Percentiles rank a stretch among this genome's conserved stretches.
These are phyloP conservation scores for Aspergillus quadricinctus DNA, from an alignment of 2,329 filamentous ascomycete genomes.

Conservation along the genomic window DNA sequence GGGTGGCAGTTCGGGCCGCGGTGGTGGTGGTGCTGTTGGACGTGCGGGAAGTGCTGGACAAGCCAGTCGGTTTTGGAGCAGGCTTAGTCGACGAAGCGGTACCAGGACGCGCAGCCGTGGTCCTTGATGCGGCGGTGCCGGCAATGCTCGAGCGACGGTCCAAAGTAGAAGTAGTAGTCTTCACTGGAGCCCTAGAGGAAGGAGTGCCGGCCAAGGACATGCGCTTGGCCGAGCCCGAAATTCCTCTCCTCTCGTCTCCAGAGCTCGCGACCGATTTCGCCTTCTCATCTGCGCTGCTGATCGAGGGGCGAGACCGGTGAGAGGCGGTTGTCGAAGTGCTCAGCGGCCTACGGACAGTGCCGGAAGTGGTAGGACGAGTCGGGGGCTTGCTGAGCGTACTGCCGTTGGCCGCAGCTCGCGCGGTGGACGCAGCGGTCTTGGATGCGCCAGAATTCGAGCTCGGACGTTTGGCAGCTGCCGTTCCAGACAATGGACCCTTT, in stretches of 20 bases:
- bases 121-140: slow-evolving; percentile 29
- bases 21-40: slow-evolving; percentile 20
- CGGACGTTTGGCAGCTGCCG: slow-evolving; percentile 34
- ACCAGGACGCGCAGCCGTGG: slow-evolving; percentile 15
- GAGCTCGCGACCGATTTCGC: slow-evolving; percentile 39
- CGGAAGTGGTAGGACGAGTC: slow-evolving; percentile 36
- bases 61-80: slow-evolving; percentile 22
- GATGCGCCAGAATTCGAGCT: slow-evolving; percentile 30
- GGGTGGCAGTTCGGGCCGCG: slow-evolving; percentile 15
- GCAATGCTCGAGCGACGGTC: slow-evolving; percentile 38
- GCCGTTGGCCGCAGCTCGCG: slow-evolving; percentile 28
- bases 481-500: slow-evolving; percentile 32
- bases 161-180: slow-evolving; percentile 27
- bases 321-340: slow-evolving; percentile 33
- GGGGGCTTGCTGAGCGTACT: slow-evolving; percentile 43
- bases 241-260: slow-evolving; percentile 42
- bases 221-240: slow-evolving; percentile 41
- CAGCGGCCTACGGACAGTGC: slow-evolving; percentile 32
- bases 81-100: slow-evolving; percentile 23
- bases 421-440: slow-evolving; percentile 23
- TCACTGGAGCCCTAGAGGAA: slow-evolving; percentile 31
- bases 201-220: slow-evolving; percentile 41
- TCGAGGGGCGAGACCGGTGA: slow-evolving; percentile 39
- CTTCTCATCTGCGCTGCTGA: slow-evolving; percentile 43
- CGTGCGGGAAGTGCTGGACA: slow-evolving; percentile 18